Base-by-base conservation (phyloP, 371 early-diverging fungal genomes). In the Rhizopus delemar region DNA sequence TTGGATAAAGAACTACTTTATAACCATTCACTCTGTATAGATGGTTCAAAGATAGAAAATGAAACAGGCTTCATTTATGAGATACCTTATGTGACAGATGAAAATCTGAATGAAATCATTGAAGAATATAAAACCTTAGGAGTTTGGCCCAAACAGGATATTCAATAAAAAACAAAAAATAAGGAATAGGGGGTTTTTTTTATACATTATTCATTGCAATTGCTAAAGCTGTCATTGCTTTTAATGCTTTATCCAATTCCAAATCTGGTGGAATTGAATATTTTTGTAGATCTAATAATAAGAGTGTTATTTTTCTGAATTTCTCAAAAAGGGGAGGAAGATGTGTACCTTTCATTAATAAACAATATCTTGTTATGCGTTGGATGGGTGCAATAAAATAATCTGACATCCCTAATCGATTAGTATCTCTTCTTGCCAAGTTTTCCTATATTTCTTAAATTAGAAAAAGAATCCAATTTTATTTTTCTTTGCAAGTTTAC, bases 1-100 rank as follows among this genome's bases (percentile, higher is more conserved):
- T 69, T 97, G 45, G 96, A 97, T 73, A 82, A 89, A 59, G 97
- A 97, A 63, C 71, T 94, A 13, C 75, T 95, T 31, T 90, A 87
- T 61, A 90, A 91, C 65, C 86, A 93, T 58, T 82, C 89, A 0
- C 69, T 93, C 32, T 86, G 85, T 16, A 73, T 93, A 6, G 91
- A 93, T 60, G 95, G 93, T 0, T 69, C 80, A 36, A 86, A 90
- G 76, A 89, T 93, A 62, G 86, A 85, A 58, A 65, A 61, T 13
- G 80, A 78, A n/a, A 83, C 90, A 0, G 90, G 89, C 2, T 94
- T 93, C 66, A 59, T 49, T 4, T 93, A 93, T 67, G 60, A 63
- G 15, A 82, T 88, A 22, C 93, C 93, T 3, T 51, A 81, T n/a
- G 34, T 93, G 51, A 90, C 89, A 15, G 78, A 82, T 45, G 83